A percentile compares a stretch with the other conserved stretches of the same genome.
phyloP scores from a whole-genome alignment of 192 early-diverging fungal genomes.

The Umbelopsis vinacea region DNA sequence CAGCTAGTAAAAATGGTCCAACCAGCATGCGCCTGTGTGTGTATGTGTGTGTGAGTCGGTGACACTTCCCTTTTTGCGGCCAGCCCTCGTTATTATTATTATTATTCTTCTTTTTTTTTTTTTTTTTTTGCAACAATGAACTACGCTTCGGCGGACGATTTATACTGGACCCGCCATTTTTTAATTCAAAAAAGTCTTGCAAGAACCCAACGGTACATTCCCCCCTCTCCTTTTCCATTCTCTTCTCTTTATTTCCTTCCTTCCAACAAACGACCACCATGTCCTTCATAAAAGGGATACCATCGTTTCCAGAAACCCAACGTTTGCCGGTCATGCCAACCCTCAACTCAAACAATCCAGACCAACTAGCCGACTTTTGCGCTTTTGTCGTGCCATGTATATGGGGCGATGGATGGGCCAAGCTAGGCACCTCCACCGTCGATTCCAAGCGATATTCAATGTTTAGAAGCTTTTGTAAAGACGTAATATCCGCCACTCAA shows the following conservation, averaged over 20 bases:
- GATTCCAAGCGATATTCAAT: conserved; percentile 3
- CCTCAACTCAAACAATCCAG: not conserved
- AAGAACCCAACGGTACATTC: not conserved
- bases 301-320: conserved; percentile 15
- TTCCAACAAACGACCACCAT: not conserved
- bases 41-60: not conserved
- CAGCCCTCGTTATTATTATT: not conserved
- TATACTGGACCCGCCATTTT: conserved; percentile 11
- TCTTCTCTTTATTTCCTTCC: conserved; percentile 2
- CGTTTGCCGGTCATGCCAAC: conserved; percentile 12
- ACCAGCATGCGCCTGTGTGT: not conserved
- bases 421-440: conserved; percentile 1
- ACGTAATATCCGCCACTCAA: conserved; percentile 58
- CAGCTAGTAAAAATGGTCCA: not conserved
- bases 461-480: conserved; percentile 47
- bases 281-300: conserved; percentile 23
- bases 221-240: not conserved
- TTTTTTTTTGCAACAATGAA: conserved; percentile 13
- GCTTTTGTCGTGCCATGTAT: conserved; percentile 41
- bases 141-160: conserved; percentile 14
- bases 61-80: conserved; percentile 3
- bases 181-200: conserved; percentile 6
- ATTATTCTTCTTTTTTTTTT: not conserved
- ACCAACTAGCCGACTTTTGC: conserved; percentile 44
- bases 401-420: conserved; percentile 30